Base-by-base conservation (phyloP, 257 asterid species). In the Ophiorrhiza pumila region DNA sequence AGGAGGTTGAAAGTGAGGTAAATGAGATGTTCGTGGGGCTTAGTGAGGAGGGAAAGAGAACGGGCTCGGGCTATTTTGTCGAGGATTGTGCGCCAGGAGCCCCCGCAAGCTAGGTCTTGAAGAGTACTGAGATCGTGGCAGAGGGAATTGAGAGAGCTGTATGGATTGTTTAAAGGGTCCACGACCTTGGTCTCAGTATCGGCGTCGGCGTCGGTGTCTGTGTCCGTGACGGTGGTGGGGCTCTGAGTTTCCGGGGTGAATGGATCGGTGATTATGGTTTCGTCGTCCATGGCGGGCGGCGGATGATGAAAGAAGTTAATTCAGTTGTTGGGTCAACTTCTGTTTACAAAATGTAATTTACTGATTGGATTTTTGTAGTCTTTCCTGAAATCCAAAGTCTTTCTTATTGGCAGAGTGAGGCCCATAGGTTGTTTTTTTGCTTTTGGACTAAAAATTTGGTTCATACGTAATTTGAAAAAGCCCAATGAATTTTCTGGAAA, bases 21-120 rank as follows among this genome's bases (percentile, higher is more conserved):
- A 15, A 85, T 83, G 58, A 94, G 87, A 77, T 90, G 98, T 65
- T 91, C 96, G 80, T 91, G 97, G 46, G 99, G 99, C 78, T 87
- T 83, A 34, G 93, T 43, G 67, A 91, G 90, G 74, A 91, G 90
- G 18, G 90, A 83, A 13, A 83, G 97, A 12, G 97, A 90, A 2
- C 99, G 91, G 31, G 98, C 93, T 79, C 90, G 91, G 27, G 92
- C 89, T 62, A 94, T 87, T 82, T 90, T 91, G 86, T 92, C 97
- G 58, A 94, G 87, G 76, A 94, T 74, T 0, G 99, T 87, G 52
- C 90, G 90, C 98, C 98, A 94, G 76, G 95, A 86, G 83, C 99
- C 99, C 35, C 98, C 91, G 80, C 88, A 83, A 8, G 99, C 95
- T 66, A 91, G 95, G 83, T 91, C 98, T 71, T 91, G 93, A 59